Base-by-base conservation (phyloP, 1,284 basidiomycete species). In the Anthracocystis setariae region DNA sequence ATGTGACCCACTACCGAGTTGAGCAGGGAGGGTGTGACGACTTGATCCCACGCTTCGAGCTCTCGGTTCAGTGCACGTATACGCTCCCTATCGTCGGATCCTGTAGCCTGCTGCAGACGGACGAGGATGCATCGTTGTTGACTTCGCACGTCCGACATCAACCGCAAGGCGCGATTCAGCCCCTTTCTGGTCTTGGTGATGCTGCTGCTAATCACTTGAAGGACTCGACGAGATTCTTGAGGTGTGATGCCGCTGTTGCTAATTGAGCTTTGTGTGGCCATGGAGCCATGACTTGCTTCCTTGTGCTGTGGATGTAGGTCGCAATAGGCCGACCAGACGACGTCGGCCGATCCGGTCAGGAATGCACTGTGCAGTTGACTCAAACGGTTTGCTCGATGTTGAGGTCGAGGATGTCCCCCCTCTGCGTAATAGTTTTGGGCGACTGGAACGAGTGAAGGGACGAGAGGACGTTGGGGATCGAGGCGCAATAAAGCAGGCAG, bases 91-190 rank as follows among this genome's bases (percentile, higher is more conserved):
- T 56, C 53, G 8, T 32, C 17, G 13, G n/a, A n/a, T n/a, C n/a
- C n/a, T n/a, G n/a, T n/a, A n/a, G 53, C 58, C 10, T 52, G 57
- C 32, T 61, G 49, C 4, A 67, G 33, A 13, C 49, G 57, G 5
- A 49, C 32, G 0, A 67, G 35, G 17, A 67, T 45, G 24, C 50
- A 39, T 4, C 58, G 64, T 27, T 67, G 64, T 48, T 67, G 58
- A 5, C 29, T 32, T 17, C 64, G 64, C 23, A 67, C 35, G 21
- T 67, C 64, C 5, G 64, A 47, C 45, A 57, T 35, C 38, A 67
- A 27, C 20, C 46, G 24, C 13, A 67, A 35, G 9, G 61, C 46
- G 2, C 64, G 52, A 18, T 67, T 56, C 33, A 60, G n/a, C 8
- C 58, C 53, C 5, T 43, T 43, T 23, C 46, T 67, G 13, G 57